phyloP scores from a whole-genome alignment of 1,284 basidiomycete genomes.

The Filobasidium uniguttulatum region DNA sequence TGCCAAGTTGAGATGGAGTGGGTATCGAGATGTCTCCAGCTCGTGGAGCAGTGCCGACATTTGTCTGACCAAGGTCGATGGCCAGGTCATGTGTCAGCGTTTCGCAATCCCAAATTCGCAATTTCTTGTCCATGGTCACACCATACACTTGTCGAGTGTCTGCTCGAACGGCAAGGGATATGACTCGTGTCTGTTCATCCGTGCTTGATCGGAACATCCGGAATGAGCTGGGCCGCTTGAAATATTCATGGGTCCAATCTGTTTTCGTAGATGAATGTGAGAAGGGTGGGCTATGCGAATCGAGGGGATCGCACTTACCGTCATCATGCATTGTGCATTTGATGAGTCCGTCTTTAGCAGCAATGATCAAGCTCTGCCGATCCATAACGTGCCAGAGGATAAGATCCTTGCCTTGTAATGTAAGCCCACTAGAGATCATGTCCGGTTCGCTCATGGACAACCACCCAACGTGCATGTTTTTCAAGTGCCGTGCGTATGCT shows the following conservation, averaged over 20 bases:
- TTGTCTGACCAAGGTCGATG: slow-evolving; percentile 41
- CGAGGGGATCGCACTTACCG: not conserved
- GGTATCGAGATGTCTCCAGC: slow-evolving; percentile 35
- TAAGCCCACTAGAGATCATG: slow-evolving; percentile 4
- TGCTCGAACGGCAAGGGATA: slow-evolving; percentile 6
- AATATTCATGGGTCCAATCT: slow-evolving; percentile 26
- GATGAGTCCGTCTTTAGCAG: not conserved
- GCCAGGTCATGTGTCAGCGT: slow-evolving; percentile 43
- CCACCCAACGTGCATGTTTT: not conserved
- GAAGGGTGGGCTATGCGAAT: slow-evolving; percentile 4
- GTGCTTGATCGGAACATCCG: slow-evolving; percentile 42
- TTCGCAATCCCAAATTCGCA: slow-evolving; percentile 56
- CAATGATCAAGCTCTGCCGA: not conserved
- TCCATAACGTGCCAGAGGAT: not conserved
- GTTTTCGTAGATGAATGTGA: slow-evolving; percentile 1
- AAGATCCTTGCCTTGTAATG: not conserved
- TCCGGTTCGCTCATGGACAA: slow-evolving; percentile 1
- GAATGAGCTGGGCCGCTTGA: slow-evolving; percentile 50
- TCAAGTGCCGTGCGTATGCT: not conserved
- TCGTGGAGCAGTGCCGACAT: too few relatives aligned
- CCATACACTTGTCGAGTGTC: slow-evolving; percentile 56
- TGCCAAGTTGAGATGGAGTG: not conserved
- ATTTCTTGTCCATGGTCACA: slow-evolving; percentile 69
- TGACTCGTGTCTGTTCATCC: slow-evolving; percentile 20
- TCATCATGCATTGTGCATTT: not conserved